phyloP scores from a whole-genome alignment of 257 asterid genomes.

The Verbascum thapsus region DNA sequence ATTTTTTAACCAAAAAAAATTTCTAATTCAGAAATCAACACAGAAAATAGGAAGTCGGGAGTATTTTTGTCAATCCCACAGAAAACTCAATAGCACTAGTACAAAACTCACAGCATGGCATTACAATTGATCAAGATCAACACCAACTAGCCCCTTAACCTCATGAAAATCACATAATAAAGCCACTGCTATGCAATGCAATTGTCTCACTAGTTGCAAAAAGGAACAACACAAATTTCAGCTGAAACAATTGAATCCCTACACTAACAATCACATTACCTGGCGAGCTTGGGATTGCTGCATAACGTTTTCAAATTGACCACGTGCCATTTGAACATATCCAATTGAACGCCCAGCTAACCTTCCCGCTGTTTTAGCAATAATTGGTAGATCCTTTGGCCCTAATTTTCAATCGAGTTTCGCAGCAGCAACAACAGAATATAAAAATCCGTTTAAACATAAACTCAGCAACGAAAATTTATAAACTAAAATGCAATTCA shows the following conservation, averaged over 20 bases:
- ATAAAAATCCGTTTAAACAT: background rate
- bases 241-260: background rate
- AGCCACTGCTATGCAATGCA: background rate
- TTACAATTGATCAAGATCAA: background rate
- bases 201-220: background rate
- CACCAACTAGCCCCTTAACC: background rate
- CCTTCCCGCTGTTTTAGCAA: conserved; percentile 82
- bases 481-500: conserved; percentile 15
- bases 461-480: background rate
- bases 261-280: conserved; percentile 37
- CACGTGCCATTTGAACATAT: conserved; percentile 84
- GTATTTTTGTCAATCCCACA: conserved; percentile 8
- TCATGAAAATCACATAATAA: background rate
- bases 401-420: conserved; percentile 45
- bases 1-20: conserved; percentile 19
- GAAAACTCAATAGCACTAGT: conserved; percentile 14
- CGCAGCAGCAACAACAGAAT: background rate
- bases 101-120: background rate
- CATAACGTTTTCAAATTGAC: conserved; percentile 80
- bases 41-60: background rate
- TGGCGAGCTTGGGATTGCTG: conserved; percentile 87
- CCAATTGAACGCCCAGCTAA: conserved; percentile 84
- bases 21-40: conserved; percentile 13
- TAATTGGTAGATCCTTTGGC: conserved; percentile 79
- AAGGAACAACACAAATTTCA: background rate